Evolutionary conservation across 2,329 filamentous ascomycete genomes (phyloP), one percentile per base, ranked within the genome.

Genomic region (Penicillium vulpinum): DNA sequence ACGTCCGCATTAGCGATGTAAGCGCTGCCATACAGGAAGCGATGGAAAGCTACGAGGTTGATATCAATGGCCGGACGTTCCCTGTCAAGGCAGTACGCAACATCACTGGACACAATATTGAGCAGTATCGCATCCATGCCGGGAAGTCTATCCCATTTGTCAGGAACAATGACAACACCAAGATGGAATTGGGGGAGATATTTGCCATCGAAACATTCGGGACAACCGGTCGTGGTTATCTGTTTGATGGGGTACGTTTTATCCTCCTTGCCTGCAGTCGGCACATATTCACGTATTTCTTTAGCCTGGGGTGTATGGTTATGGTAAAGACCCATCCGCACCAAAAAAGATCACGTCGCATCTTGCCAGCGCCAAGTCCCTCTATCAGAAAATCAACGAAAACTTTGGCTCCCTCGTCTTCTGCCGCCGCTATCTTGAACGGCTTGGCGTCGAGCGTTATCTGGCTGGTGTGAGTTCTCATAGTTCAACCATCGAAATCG

Each of bases 331-430:
- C 18, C 62, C 72, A 2, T 59, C 78, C 56, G 76, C 76, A 2
- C 74, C 70, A 18, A 66, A 67, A 40, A 67, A n/a, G 21, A 57
- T 38, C 64, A 70, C 10, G 57, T 70, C 29, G 35, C 77, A 73
- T 46, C 78, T 85, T 11, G 73, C 79, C 4, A 83, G 81, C 1
- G 85, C 85, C 13, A 85, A 82, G 57, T 77, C 79, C 6, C 68
- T 88, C 39, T 77, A 84, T 58, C 83, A 82, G 64, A 82, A 77
- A 0, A 87, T 88, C 64, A 78, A 82, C 48, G 80, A 84, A 62
- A 85, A 87, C 57, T 88, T 88, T 56, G 83, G 84, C 21, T 85
- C 81, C 0, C 64, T 88, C 28, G 82, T 85, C 1, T 88, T 87
- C 66, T 85, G 78, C 54, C 78, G 84, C 21, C 81, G 85, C 8